phyloP scores from a whole-genome alignment of 2,329 filamentous ascomycete species.

The Ceratocystis smalleyi region DNA sequence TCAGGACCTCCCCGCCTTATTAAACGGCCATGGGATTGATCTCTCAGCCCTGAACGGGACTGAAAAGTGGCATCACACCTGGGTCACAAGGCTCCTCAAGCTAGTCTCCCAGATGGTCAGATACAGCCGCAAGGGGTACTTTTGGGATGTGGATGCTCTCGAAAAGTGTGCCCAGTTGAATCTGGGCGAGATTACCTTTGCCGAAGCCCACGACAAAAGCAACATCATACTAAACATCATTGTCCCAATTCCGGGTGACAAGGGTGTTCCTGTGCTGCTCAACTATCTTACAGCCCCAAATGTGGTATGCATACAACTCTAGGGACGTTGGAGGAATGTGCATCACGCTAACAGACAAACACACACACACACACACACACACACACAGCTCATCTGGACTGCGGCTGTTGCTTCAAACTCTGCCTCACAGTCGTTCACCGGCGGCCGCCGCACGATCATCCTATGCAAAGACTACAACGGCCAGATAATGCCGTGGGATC shows the following conservation, averaged over 20 bases:
- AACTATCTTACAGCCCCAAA: slow-evolving; percentile 91
- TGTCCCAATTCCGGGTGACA: slow-evolving; percentile 57
- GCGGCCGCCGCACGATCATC: slow-evolving; percentile 46
- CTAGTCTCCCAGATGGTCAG: slow-evolving; percentile 50
- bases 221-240: slow-evolving; percentile 86
- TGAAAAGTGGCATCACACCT: slow-evolving; percentile 17
- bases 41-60: slow-evolving; percentile 55
- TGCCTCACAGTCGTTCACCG: slow-evolving; percentile 48
- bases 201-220: slow-evolving; percentile 75
- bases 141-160: slow-evolving; percentile 66
- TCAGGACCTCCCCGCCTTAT: slow-evolving; percentile 61
- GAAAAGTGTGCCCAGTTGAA: slow-evolving; percentile 75
- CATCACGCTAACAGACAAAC: background rate
- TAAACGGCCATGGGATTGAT: slow-evolving; percentile 69
- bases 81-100: slow-evolving; percentile 27
- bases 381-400: slow-evolving; percentile 55
- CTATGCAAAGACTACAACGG: slow-evolving; percentile 66
- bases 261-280: slow-evolving; percentile 66
- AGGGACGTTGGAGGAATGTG: background rate
- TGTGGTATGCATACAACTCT: slow-evolving; percentile 46
- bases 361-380: slow-evolving; percentile 23
- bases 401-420: slow-evolving; percentile 64
- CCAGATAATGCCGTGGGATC: slow-evolving; percentile 52
- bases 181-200: slow-evolving; percentile 79
- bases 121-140: slow-evolving; percentile 62